Evolutionary conservation across 2,329 filamentous ascomycete species (phyloP), one percentile per base, ranked within the genome.

Genomic region (Trichophyton mentagrophytes): DNA sequence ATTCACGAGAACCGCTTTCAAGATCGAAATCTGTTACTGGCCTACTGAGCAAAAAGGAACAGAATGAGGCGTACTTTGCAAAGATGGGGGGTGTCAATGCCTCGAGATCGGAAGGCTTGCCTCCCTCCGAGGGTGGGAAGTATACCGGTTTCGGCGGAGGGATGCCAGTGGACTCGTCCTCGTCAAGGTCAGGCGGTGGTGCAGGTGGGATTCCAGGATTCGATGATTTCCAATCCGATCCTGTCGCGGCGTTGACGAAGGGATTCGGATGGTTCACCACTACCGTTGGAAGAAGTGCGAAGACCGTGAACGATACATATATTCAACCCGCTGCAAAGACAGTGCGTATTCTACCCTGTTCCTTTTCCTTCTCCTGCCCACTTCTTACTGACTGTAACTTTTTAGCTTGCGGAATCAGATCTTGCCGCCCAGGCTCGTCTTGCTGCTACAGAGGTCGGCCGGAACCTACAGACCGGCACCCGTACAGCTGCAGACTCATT

Each of bases 191-290:
- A 8, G 57, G 47, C 36, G 53, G 51, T 9, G 74, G 70, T 30
- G 27, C 27, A 27, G 72, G 71, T 0, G 40, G 40, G 40, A 75
- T 88, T 27, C 88, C 88, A 0, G 84, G 84, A 11, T 77, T 93
- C n/a, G 87, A 93, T 60, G 92, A 97, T 60, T 83, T 97, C 70
- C 90, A 96, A 73, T 88, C 86, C 70, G 93, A 99, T 71, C 91
- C 93, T 0, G 79, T 97, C 64, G 91, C 84, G 0, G 90, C 92
- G 15, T 74, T 99, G 67, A 90, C 85, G 30, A 96, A 95, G 75
- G 89, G 92, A 0, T 95, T 97, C 69, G 92, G 92, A 7, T 97
- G 93, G 90, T 90, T 97, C 69, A 83, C 90, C 17, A 87, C 84
- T 38, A 90, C 89, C 11, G 90, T 97, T 47, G 85, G 85, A 27